A percentile compares a stretch with the other conserved stretches of the same genome.
Conservation (phyloP, 345 rosid species). For the Euphorbia lathyris region DNA sequence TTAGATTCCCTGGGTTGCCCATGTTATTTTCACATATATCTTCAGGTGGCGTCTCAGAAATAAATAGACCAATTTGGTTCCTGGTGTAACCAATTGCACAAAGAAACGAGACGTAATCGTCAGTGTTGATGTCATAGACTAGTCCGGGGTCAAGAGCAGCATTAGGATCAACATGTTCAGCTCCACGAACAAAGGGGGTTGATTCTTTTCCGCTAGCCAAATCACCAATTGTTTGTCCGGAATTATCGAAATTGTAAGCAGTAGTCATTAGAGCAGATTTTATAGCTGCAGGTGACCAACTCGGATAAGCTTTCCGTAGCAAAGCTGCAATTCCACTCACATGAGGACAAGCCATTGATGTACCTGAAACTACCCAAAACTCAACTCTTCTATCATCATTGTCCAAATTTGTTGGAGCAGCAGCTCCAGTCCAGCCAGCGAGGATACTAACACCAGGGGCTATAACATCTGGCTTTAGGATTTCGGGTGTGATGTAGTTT, state of each 20-base stretch:
- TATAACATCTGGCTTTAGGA: slow-evolving; percentile 31
- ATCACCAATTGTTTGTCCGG: slow-evolving; percentile 59
- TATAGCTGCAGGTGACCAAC: slow-evolving; percentile 27
- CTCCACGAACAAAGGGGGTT: slow-evolving; percentile 66
- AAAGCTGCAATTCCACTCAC: slow-evolving; percentile 30
- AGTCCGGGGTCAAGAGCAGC: slow-evolving; percentile 74
- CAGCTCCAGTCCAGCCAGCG: slow-evolving; percentile 29
- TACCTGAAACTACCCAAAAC: slow-evolving; percentile 30
- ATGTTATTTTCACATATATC: slow-evolving; percentile 39
- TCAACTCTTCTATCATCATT: slow-evolving; percentile 29
- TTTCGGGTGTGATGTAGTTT: slow-evolving; percentile 25
- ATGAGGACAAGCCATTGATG: slow-evolving; percentile 30
- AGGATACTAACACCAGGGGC: slow-evolving; percentile 31
- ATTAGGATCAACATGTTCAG: slow-evolving; percentile 89
- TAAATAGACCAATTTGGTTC: slow-evolving; percentile 50
- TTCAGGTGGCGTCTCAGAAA: slow-evolving; percentile 36
- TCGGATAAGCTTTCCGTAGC: slow-evolving; percentile 23
- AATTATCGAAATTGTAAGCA: slow-evolving; percentile 53
- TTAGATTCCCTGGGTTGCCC: slow-evolving; percentile 33
- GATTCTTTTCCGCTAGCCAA: slow-evolving; percentile 61
- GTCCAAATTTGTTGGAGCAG: slow-evolving; percentile 24
- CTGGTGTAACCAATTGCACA: slow-evolving; percentile 69
- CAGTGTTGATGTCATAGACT: slow-evolving; percentile 61
- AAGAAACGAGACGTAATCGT: too few relatives aligned
- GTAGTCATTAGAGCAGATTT: slow-evolving; percentile 29